Evolutionary conservation across 495 filamentous ascomycete genomes (phyloP), one percentile per base, ranked within the genome.

Genomic region (Aspergillus baeticus): DNA sequence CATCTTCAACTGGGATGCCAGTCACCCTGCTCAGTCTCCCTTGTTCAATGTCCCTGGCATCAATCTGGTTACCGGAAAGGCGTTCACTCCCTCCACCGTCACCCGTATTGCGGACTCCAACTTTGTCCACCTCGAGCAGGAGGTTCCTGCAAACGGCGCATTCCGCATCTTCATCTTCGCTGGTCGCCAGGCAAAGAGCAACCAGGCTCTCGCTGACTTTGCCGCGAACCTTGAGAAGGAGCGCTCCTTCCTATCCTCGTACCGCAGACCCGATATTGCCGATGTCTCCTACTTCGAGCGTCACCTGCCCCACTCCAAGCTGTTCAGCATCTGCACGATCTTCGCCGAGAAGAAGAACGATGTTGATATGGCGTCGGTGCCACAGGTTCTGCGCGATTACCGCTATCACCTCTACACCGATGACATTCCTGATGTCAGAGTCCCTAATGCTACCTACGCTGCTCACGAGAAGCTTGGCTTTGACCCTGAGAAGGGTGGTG

Each of bases 401-500:
- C 77, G 85, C 58, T 84, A 92, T 61, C 87, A 94, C 68, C 79
- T 96, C 42, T 96, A 95, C 63, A 87, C 90, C 5, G 91, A 96
- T 60, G 89, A 95, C 70, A 79, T 89, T 38, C 87, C 85, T 79
- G 89, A 93, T 68, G 73, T 79, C 39, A 76, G 82, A 11, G 85
- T 88, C 1, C 87, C 87, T 0, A 74, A 85, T 42, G 86, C 87
- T 17, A 74, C 73, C 55, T 89, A 85, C 23, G 77, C 89, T 10
- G 90, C 91, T 22, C 91, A 96, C 75, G 84, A 87, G 45, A 95
- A 93, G 80, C 88, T 95, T 78, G 91, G 91, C 0, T 68, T 96
- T 21, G 80, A 89, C 60, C 71, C 85, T 61, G 85, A 87, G 53
- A 81, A 73, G 62, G 91, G 91, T 20, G 90, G 85, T 50, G 79